Base-by-base conservation (phyloP, 2,329 filamentous ascomycete species). In the Fusarium sp. region DNA sequence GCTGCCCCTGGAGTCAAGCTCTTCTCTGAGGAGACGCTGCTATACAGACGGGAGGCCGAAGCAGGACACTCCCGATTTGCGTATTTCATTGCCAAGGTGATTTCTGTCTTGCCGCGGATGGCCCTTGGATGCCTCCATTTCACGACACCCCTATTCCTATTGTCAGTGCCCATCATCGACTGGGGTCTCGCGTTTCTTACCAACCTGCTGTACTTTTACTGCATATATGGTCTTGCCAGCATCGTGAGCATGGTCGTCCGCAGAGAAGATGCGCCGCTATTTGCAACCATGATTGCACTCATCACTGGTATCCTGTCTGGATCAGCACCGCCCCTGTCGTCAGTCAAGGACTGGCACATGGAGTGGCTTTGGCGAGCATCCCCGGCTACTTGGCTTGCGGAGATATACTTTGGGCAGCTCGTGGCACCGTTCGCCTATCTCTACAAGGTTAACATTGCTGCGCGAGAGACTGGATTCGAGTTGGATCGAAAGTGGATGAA, bases 191-290 rank as follows among this genome's bases (percentile, higher is more conserved):
- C 87, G 29, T 90, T 88, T 76, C 63, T 83, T 16, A 84, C 84
- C 8, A 90, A 90, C 65, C 74, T 90, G 54, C 69, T 86, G 11
- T 91, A 90, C 79, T 90, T 90, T 74, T 91, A 87, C 80, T 87
- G 86, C 74, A 88, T 91, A 60, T 91, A 90, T 77, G 88, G 89
- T 0, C 82, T 91, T 8, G 85, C 89, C 0, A 87, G 84, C 36
- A 80, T 83, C 33, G 79, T 90, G 18, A 88, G 85, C 66, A 89
- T 91, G 87, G 74, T 90, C 1, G 84, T 86, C 25, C 84, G 86
- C 22, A 81, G 89, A 9, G 88, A 91, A 78, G 87, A 91, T 68
- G 89, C 88, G 0, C 89, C 89, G 0, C 80, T 91, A 0, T 79
- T 90, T 8, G 87, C 89, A 2, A 88, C 89, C 11, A 88, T 91